These are phyloP conservation scores for Kodamaea hsintzibuensis DNA, from an alignment of 805 yeast species.

Conservation along the genomic window DNA sequence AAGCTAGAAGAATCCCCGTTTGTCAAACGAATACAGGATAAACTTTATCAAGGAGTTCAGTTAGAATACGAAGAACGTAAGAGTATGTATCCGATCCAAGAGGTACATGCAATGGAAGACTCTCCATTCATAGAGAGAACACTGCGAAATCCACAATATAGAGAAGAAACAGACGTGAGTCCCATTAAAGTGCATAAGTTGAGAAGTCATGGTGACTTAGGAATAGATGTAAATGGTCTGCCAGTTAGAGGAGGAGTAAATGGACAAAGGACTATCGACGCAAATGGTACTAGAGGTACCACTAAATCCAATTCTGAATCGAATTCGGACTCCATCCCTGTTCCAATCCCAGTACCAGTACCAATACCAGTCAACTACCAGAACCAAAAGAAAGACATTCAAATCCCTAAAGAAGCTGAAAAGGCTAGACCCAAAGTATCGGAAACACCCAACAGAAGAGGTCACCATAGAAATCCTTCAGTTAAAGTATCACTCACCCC, in stretches of 20 bases:
- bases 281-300: not conserved
- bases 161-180: not conserved
- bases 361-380: not conserved
- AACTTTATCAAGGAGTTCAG: constrained; percentile 11
- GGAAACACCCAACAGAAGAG: constrained; percentile 1
- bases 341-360: not conserved
- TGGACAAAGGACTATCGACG: not conserved
- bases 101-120: constrained; percentile 1
- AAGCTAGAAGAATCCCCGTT: constrained; percentile 26
- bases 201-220: not conserved
- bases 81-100: constrained; percentile 6
- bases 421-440: not conserved
- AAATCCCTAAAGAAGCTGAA: not conserved
- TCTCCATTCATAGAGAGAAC: constrained; percentile 2
- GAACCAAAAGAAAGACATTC: not conserved
- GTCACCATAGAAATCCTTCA: constrained; percentile 27
- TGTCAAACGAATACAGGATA: constrained; percentile 27
- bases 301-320: not conserved
- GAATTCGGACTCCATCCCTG: not conserved
- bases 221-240: constrained; percentile 1
- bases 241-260: not conserved
- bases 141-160: not conserved
- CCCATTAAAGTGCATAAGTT: not conserved
- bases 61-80: constrained; percentile 12
- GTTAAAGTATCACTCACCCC: constrained; percentile 49